These are phyloP conservation scores for Termitomyces sp. DNA, from an alignment of 1,284 basidiomycete species.

Conservation along the genomic window DNA sequence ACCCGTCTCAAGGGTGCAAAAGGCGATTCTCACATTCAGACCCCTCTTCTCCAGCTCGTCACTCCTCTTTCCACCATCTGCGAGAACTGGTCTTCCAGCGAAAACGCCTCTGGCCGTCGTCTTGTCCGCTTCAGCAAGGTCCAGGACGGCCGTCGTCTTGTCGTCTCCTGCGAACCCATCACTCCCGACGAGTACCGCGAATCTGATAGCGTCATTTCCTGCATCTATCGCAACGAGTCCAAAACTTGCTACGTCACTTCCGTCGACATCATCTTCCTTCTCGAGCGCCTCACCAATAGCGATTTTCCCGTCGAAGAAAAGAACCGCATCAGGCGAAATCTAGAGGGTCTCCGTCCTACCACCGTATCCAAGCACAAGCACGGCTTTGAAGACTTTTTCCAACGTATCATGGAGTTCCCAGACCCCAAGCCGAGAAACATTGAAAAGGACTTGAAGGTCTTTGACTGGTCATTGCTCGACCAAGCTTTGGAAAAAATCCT, in stretches of 20 bases:
- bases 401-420: constrained; percentile 92
- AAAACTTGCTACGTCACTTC: constrained; percentile 86
- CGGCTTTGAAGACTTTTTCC: constrained; percentile 83
- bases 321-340: constrained; percentile 90
- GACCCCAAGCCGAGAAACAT: constrained; percentile 94
- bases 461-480: constrained; percentile 82
- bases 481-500: constrained; percentile 89
- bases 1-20: constrained; percentile 37
- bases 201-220: constrained; percentile 70
- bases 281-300: constrained; percentile 82
- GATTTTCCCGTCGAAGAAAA: constrained; percentile 93
- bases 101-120: constrained; percentile 56
- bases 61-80: constrained; percentile 52
- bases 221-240: constrained; percentile 82
- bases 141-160: constrained; percentile 56
- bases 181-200: constrained; percentile 54
- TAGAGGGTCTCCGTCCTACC: constrained; percentile 87
- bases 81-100: constrained; percentile 52
- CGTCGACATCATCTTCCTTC: constrained; percentile 90
- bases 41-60: constrained; percentile 52
- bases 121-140: constrained; percentile 67
- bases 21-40: constrained; percentile 38
- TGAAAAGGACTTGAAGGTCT: constrained; percentile 97
- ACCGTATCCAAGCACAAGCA: constrained; percentile 86
- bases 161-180: constrained; percentile 61